Base-by-base conservation (phyloP, 176 grass and related monocot species). In the maize (Zea mays) region DNA sequence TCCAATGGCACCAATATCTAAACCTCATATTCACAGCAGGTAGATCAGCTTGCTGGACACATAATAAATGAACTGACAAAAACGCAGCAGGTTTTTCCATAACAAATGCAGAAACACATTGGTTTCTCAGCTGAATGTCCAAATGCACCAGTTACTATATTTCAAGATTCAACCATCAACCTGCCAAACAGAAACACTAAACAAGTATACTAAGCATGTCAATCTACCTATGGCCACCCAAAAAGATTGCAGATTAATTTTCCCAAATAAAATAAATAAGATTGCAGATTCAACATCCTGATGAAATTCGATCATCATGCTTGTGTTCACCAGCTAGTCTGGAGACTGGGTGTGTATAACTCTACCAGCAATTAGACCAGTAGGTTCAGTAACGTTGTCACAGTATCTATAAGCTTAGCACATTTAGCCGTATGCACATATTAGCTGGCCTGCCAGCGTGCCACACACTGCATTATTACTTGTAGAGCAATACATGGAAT, bases 381-480 rank as follows among this genome's bases (percentile, higher is more conserved):
- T 55, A 45, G 52, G 56, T 5, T 11, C 36, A 33, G 38, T 14
- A 57, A 12, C 11, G 55, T 11, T 60, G 36, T 43, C 59, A 79
- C 5, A 58, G 3, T 43, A 14, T 20, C 10, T 8, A 41, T 11
- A 34, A 36, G 27, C 20, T 47, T 51, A 16, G 7, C 46, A 72
- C 43, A 47, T 40, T 45, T 45, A 45, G n/a, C 17, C 17, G 6
- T 21, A 11, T 13, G 11, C 10, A 45, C 55, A 45, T 33, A 39
- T 57, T 66, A 73, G 39, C 48, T n/a, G n/a, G n/a, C n/a, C n/a
- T 45, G 78, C 6, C 48, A 57, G 14, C 65, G 20, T 39, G 85
- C 6, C 39, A 64, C n/a, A 72, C 51, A 47, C 9, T 35, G 74
- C 55, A 41, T 59, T 61, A 73, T 12, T 10, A 50, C 76, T 19